Evolutionary conservation across 2,329 filamentous ascomycete species (phyloP).

Genomic region (Penicillium paneum): DNA sequence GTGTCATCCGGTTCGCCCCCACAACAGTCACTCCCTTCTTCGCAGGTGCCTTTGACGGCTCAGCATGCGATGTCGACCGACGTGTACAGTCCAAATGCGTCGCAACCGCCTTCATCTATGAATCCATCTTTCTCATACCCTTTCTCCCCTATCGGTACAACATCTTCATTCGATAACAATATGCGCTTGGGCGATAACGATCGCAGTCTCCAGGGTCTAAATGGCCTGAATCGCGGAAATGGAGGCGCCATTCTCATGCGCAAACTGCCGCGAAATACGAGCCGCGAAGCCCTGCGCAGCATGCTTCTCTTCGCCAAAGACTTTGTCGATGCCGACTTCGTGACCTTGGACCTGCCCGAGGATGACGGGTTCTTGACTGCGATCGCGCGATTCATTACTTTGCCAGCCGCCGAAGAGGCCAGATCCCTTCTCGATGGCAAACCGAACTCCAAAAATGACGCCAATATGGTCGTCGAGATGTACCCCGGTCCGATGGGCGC

Average conservation of each 20-base stretch:
- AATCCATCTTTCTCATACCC: constrained; percentile 36
- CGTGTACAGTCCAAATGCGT: constrained; percentile 40
- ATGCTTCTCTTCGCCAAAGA: constrained; percentile 66
- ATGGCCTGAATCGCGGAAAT: constrained; percentile 32
- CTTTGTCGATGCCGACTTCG: constrained; percentile 57
- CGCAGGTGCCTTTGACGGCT: constrained; percentile 36
- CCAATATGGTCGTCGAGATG: constrained; percentile 56
- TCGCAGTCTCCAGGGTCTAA: constrained; percentile 35
- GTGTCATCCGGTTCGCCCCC: constrained; percentile 41
- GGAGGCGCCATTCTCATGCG: constrained; percentile 54
- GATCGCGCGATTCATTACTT: constrained; percentile 57
- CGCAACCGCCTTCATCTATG: constrained; percentile 36
- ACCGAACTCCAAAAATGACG: constrained; percentile 58
- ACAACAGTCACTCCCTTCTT: constrained; percentile 33
- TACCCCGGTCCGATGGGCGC: constrained; percentile 42
- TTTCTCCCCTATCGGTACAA: constrained; percentile 39
- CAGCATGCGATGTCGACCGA: constrained; percentile 46
- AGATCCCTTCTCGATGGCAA: constrained; percentile 60
- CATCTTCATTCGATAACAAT: constrained; percentile 37
- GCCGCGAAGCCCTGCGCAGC: constrained; percentile 56
- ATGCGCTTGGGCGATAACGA: constrained; percentile 39
- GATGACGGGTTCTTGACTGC: constrained; percentile 57
- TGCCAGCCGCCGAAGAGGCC: constrained; percentile 58
- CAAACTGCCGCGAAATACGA: constrained; percentile 58
- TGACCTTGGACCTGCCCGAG: constrained; percentile 53